Evolutionary conservation across 352 stramenopile species (phyloP).

Genomic region (Phytopythium oedochilum): DNA sequence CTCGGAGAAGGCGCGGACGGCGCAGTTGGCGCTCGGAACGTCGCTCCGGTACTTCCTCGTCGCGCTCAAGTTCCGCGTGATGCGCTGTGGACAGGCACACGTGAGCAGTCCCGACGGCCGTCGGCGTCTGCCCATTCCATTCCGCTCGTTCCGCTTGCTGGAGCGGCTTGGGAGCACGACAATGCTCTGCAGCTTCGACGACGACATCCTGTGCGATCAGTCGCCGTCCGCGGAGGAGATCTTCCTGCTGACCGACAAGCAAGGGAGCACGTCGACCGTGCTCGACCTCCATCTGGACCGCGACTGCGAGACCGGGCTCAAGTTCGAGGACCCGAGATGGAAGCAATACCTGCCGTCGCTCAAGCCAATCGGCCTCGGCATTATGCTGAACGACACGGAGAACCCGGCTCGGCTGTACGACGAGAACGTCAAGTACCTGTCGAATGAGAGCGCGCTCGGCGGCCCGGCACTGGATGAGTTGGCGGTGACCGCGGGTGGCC

Average conservation of each 20-base stretch:
- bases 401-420: conserved; percentile 63
- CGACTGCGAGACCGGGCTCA: conserved; percentile 67
- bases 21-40: conserved; percentile 52
- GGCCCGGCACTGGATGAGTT: conserved; percentile 16
- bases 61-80: conserved; percentile 60
- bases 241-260: conserved; percentile 78
- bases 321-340: conserved; percentile 88
- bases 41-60: conserved; percentile 76
- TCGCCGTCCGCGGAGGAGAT: conserved; percentile 79
- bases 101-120: conserved; percentile 18
- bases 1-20: conserved; percentile 55
- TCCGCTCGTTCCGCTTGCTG: conserved; percentile 72
- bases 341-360: conserved; percentile 69
- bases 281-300: conserved; percentile 74
- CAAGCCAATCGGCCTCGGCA: conserved; percentile 75
- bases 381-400: conserved; percentile 77
- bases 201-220: conserved; percentile 83
- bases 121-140: conserved; percentile 46
- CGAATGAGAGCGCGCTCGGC: conserved; percentile 36
- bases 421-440: conserved; percentile 67
- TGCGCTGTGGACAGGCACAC: conserved; percentile 48
- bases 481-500: background rate
- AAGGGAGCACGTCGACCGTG: conserved; percentile 46
- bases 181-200: conserved; percentile 87
- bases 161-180: conserved; percentile 80